Evolutionary conservation across 768 basidiomycete species (phyloP).

Genomic region (Lanmaoa pseudosensibilis): DNA sequence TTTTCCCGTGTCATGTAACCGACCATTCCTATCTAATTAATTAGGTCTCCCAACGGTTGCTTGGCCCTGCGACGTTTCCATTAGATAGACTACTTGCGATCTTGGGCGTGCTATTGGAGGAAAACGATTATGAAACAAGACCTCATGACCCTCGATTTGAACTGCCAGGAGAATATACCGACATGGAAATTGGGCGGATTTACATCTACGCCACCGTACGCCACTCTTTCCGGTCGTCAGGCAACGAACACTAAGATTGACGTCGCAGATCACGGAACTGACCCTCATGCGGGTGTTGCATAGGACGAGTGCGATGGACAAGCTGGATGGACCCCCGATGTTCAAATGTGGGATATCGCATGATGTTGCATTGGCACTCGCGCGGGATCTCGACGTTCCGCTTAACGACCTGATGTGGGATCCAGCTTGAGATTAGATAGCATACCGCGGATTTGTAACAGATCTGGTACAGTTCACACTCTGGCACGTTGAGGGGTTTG

Average conservation of each 20-base stretch:
- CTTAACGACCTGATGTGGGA: conserved; percentile 74
- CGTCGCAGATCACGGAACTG: conserved; percentile 61
- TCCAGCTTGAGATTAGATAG: conserved; percentile 23
- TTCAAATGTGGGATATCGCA: conserved; percentile 76
- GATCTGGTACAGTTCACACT: background rate
- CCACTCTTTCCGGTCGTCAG: conserved; percentile 6
- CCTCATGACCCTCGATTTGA: conserved; percentile 46
- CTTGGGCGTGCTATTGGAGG: conserved; percentile 73
- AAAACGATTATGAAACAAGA: conserved; percentile 55
- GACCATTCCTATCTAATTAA: background rate
- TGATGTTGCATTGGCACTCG: conserved; percentile 52
- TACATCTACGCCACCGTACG: conserved; percentile 60
- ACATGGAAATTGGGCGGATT: conserved; percentile 67
- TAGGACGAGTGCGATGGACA: conserved; percentile 59
- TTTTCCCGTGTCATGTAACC: background rate
- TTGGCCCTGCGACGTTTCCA: conserved; percentile 77
- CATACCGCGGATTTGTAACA: too few relatives aligned
- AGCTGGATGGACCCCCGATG: conserved; percentile 65
- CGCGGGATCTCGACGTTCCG: conserved; percentile 56
- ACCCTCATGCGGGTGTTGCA: conserved; percentile 65
- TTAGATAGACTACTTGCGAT: conserved; percentile 80
- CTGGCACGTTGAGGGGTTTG: background rate
- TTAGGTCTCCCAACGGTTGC: conserved; percentile 72
- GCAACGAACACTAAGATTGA: background rate
- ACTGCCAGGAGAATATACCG: conserved; percentile 69